A percentile compares a stretch with the other conserved stretches of the same genome.
These are phyloP conservation scores for Trichoderma atrobrunneum DNA, from an alignment of 2,329 filamentous ascomycete species.

Conservation along the genomic window DNA sequence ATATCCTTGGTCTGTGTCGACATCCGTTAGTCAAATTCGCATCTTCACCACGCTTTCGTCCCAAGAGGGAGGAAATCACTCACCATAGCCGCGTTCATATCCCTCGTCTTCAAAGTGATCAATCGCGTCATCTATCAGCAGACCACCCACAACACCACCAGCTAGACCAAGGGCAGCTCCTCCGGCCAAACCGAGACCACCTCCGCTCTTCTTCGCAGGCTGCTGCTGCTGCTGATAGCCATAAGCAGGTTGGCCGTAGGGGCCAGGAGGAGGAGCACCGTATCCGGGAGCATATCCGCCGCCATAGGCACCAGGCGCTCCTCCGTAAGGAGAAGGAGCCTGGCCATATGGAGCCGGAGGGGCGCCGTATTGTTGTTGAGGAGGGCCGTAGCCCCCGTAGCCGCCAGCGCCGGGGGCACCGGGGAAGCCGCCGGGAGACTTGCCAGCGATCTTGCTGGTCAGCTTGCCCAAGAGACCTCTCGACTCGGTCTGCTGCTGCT, in stretches of 20 bases:
- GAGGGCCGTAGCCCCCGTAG: conserved; percentile 25
- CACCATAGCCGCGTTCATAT: conserved; percentile 47
- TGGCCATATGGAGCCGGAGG: conserved; percentile 24
- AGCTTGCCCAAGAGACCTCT: conserved; percentile 51
- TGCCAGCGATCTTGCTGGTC: conserved; percentile 45
- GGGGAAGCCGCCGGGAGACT: conserved; percentile 21
- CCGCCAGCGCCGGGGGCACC: conserved; percentile 31
- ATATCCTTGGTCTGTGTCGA: conserved; percentile 29
- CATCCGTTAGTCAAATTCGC: background rate
- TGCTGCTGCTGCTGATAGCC: conserved; percentile 30
- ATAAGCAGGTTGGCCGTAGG: conserved; percentile 27
- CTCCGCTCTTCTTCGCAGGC: conserved; percentile 43
- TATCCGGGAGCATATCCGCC: conserved; percentile 9
- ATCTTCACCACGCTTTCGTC: too few species aligned
- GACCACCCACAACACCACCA: conserved; percentile 77
- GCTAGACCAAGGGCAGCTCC: conserved; percentile 76
- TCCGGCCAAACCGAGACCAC: conserved; percentile 63
- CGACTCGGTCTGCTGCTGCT: conserved; percentile 37
- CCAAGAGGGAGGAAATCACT: conserved; percentile 25
- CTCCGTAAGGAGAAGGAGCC: background rate
- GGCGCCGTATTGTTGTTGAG: conserved; percentile 29
- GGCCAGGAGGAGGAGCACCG: conserved; percentile 22
- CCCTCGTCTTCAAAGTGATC: conserved; percentile 59
- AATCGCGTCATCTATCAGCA: conserved; percentile 66
- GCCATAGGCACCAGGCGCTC: background rate